These are phyloP conservation scores for Arthrinium puccinioides DNA, from an alignment of 2,329 filamentous ascomycete genomes.

Conservation along the genomic window DNA sequence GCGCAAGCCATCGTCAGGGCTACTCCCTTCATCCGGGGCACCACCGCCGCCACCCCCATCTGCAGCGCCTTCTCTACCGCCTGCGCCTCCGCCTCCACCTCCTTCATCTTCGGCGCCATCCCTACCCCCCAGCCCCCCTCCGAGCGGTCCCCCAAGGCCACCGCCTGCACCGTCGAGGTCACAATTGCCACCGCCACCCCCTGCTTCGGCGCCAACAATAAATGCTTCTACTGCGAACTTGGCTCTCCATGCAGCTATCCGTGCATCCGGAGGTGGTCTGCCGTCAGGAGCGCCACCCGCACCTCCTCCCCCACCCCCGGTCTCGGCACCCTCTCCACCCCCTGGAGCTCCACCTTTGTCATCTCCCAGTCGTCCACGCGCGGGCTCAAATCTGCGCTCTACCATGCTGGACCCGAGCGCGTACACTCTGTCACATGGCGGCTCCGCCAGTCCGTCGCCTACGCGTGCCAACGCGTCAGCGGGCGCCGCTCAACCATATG, in stretches of 20 bases:
- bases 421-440: slow-evolving; percentile 64
- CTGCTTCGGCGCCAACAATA: slow-evolving; percentile 11
- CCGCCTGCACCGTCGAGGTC: slow-evolving; percentile 19
- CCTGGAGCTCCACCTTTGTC: slow-evolving; percentile 20
- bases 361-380: slow-evolving; percentile 27
- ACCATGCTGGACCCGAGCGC: slow-evolving; percentile 68
- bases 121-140: slow-evolving; percentile 21
- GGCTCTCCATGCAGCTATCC: slow-evolving; percentile 32
- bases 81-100: slow-evolving; percentile 38
- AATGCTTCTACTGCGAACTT: slow-evolving; percentile 25
- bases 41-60: slow-evolving; percentile 27
- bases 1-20: slow-evolving; percentile 44
- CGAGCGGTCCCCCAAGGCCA: slow-evolving; percentile 14
- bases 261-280: slow-evolving; percentile 26
- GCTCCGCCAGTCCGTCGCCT: slow-evolving; percentile 25
- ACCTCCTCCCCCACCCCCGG: slow-evolving; percentile 25
- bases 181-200: slow-evolving; percentile 30
- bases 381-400: slow-evolving; percentile 41
- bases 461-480: slow-evolving; percentile 41
- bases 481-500: too few species aligned
- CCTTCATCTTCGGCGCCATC: slow-evolving; percentile 33
- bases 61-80: slow-evolving; percentile 31
- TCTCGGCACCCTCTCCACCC: slow-evolving; percentile 34
- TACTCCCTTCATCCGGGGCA: slow-evolving; percentile 21
- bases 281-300: slow-evolving; percentile 26